These are phyloP conservation scores for Canavalia gladiata DNA, from an alignment of 306 rosid species.

Conservation along the genomic window DNA sequence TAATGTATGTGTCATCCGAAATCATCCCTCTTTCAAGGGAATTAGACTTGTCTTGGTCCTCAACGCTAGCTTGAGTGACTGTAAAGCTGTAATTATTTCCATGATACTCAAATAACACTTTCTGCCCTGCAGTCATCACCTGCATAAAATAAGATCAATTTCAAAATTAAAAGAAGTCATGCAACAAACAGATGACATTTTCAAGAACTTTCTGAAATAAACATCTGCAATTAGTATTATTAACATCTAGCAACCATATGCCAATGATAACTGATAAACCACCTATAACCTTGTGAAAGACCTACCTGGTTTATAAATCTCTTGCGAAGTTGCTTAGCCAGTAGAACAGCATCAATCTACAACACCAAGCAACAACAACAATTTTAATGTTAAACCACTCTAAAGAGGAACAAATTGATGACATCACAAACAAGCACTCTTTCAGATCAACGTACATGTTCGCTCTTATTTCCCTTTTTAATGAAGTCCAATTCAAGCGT, in stretches of 20 bases:
- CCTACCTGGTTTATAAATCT: constrained; percentile 79
- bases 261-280: constrained; percentile 11
- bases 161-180: not conserved
- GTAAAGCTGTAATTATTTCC: constrained; percentile 86
- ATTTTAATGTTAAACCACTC: constrained; percentile 18
- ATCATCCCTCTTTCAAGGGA: constrained; percentile 87
- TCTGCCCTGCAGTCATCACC: constrained; percentile 95
- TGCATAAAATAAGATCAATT: constrained; percentile 51
- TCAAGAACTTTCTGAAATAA: not conserved
- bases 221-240: constrained; percentile 5
- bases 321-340: constrained; percentile 74
- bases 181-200: constrained; percentile 28
- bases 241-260: constrained; percentile 22
- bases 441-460: constrained; percentile 66
- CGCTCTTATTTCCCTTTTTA: constrained; percentile 76
- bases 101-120: constrained; percentile 81
- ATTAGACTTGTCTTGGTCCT: constrained; percentile 71
- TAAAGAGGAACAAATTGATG: constrained; percentile 13
- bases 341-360: constrained; percentile 88
- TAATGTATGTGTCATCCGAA: constrained; percentile 81
- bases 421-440: not conserved
- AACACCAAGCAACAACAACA: constrained; percentile 42
- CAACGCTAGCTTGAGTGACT: constrained; percentile 74
- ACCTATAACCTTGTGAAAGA: constrained; percentile 16
- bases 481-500: constrained; percentile 88